phyloP scores from a whole-genome alignment of 768 basidiomycete species.

The Boletus rubroflammeus region DNA sequence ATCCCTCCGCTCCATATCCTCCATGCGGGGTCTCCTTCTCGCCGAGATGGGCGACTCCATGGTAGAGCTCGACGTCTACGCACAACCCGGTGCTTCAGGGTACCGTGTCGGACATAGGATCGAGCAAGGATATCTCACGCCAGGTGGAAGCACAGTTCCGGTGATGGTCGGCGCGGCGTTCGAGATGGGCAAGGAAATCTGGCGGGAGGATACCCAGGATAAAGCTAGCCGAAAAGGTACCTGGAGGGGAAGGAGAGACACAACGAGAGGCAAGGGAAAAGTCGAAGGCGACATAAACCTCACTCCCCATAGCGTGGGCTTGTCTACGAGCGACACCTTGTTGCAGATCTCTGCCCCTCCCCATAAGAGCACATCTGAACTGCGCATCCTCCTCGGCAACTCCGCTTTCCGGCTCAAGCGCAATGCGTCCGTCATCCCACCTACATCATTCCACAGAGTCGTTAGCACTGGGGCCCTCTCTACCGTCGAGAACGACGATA shows the following conservation, averaged over 20 bases:
- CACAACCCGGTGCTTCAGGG: constrained; percentile 33
- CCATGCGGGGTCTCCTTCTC: constrained; percentile 46
- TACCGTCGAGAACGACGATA: constrained; percentile 4
- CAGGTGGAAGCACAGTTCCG: constrained; percentile 26
- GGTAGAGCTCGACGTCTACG: constrained; percentile 41
- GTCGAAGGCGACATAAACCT: constrained; percentile 3
- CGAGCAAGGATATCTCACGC: constrained; percentile 29
- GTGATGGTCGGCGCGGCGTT: constrained; percentile 6
- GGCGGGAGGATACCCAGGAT: constrained; percentile 15
- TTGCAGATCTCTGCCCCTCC: constrained; percentile 49
- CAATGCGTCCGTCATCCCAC: constrained; percentile 44
- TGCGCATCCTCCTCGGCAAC: constrained; percentile 62
- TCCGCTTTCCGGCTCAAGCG: constrained; percentile 52
- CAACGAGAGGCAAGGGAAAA: constrained; percentile 4
- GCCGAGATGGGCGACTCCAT: constrained; percentile 48
- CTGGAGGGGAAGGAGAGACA: constrained; percentile 13
- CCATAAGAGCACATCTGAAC: constrained; percentile 50
- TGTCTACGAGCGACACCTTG: constrained; percentile 49
- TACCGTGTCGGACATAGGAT: constrained; percentile 42
- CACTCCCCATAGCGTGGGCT: constrained; percentile 23
- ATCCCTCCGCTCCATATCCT: constrained; percentile 32
- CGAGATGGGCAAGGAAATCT: constrained; percentile 20
- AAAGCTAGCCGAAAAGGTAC: constrained; percentile 8
- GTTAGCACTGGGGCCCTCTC: constrained; percentile 3
- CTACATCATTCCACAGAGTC: constrained; percentile 10